Base-by-base conservation (phyloP, 805 yeast species). In the Debaryomyces maramus region DNA sequence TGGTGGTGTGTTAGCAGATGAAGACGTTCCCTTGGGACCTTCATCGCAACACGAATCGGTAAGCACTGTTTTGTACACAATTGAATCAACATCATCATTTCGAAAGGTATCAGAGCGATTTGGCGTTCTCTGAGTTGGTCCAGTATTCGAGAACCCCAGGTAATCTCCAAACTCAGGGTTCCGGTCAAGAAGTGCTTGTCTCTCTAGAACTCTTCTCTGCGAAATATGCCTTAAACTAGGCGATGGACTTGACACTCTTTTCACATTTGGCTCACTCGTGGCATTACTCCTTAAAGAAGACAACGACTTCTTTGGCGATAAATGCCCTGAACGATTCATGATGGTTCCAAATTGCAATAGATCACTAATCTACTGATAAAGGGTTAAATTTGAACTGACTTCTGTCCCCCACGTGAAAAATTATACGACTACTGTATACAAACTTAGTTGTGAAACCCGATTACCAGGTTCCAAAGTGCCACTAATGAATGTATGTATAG, bases 151-250 rank as follows among this genome's bases (percentile, higher is more conserved):
- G 2, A 9, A 7, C 22, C 24, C 24, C 22, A n/a, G 15, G 34
- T 20, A 32, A 7, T 32, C 34, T 6, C 6, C 16, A 10, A n/a
- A 22, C 13, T 17, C 32, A n/a, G 32, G 5, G 16, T 17, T 17
- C 16, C 32, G 11, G 11, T 39, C 41, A 9, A 39, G 20, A 11
- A 39, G 32, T 15, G 38, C 22, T 20, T 34, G 18, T 18, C 34
- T 37, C 16, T 41, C 45, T 13, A 17, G 11, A 24, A 59, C 61
- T 39, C 63, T 43, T 16, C 45, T 48, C 14, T 39, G 43, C 6
- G 60, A 55, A 15, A 59, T 58, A 22, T 50, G 52, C 16, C 63
- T 41, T n/a, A 55, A 13, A 30, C 60, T 52, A n/a, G 61, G 60
- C 9, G 55, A 45, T 3, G 61, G 62, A 40, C 62, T 57, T 1